These are phyloP conservation scores for Atalantia buxifolia DNA, from an alignment of 345 rosid genomes.

Conservation along the genomic window DNA sequence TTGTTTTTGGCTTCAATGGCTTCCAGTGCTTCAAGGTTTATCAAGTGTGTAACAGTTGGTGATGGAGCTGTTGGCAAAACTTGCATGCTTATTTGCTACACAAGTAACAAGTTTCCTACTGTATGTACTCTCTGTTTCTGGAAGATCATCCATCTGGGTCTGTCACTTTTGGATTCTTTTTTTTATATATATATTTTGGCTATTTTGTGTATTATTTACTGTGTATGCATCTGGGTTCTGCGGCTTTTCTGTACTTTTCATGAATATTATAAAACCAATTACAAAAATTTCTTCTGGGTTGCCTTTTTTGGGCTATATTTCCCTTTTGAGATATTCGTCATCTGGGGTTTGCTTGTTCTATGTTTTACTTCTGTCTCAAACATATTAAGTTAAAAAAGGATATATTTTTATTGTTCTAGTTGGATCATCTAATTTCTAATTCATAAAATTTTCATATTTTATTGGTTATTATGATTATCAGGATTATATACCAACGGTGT, in stretches of 20 bases:
- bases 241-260: slow-evolving; percentile 28
- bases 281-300: slow-evolving; percentile 12
- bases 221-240: slow-evolving; percentile 43
- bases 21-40: slow-evolving; percentile 65
- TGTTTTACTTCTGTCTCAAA: background rate
- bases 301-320: background rate
- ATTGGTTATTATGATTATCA: slow-evolving; percentile 35
- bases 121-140: slow-evolving; percentile 31
- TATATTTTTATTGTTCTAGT: background rate
- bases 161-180: slow-evolving; percentile 5
- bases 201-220: slow-evolving; percentile 7
- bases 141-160: slow-evolving; percentile 13
- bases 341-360: background rate
- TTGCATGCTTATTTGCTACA: slow-evolving; percentile 85
- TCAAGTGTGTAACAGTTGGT: slow-evolving; percentile 85
- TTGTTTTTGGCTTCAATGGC: slow-evolving; percentile 43
- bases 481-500: slow-evolving; percentile 98
- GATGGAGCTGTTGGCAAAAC: slow-evolving; percentile 91
- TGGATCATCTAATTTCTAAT: background rate
- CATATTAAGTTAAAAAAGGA: background rate
- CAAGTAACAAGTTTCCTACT: slow-evolving; percentile 83
- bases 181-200: background rate
- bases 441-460: slow-evolving; percentile 3
- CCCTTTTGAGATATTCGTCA: slow-evolving; percentile 4
- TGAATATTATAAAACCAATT: slow-evolving; percentile 5